Conservation (phyloP, 73 alveolate genomes). For the Effrenium voratum region DNA sequence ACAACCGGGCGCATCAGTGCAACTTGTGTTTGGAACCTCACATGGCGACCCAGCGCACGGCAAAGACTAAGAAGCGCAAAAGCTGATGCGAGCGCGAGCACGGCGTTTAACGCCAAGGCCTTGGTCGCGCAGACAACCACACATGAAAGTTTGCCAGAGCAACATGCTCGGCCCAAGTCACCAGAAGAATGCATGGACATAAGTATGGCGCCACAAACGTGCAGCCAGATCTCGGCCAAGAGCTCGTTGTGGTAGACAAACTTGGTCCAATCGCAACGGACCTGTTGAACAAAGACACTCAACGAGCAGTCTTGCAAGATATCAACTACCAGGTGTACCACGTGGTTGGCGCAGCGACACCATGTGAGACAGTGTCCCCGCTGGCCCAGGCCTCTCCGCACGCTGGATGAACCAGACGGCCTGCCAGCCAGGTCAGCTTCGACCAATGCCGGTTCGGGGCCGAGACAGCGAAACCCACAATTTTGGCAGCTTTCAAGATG, state of each 20-base stretch:
- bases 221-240: no score
- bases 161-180: no score
- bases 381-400: conserved; percentile 4
- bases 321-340: not conserved
- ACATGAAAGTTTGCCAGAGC: no score
- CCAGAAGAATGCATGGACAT: no score
- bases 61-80: not conserved
- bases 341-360: not conserved
- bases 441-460: conserved; percentile 18
- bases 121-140: no score
- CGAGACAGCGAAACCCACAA: not conserved
- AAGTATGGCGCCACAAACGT: no score
- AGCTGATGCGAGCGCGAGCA: not conserved
- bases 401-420: no score
- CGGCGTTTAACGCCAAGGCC: no score
- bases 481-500: not conserved
- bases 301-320: not conserved
- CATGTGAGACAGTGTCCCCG: not conserved
- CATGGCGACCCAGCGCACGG: conserved; percentile 9
- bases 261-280: not conserved
- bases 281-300: not conserved
- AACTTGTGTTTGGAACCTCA: conserved; percentile 14
- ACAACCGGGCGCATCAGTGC: not conserved
- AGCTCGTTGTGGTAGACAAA: not conserved
- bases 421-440: not conserved